phyloP scores from a whole-genome alignment of 441 rosid species.

The Populus hybrid region DNA sequence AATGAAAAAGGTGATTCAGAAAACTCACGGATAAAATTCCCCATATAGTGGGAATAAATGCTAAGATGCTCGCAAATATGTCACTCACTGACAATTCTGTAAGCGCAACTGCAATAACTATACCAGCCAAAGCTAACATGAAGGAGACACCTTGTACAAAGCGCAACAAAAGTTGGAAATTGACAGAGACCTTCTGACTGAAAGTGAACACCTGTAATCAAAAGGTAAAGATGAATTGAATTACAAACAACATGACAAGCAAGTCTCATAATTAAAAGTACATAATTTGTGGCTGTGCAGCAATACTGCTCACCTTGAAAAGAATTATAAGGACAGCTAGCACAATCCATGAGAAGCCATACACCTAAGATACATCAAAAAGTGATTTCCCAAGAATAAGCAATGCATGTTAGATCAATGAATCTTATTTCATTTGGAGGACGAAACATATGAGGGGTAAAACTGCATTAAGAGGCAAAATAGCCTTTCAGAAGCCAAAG shows the following conservation, averaged over 20 bases:
- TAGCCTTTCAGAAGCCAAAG: neutral
- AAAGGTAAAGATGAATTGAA: constrained; percentile 9
- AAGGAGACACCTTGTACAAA: constrained; percentile 87
- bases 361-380: constrained; percentile 47
- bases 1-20: neutral
- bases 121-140: constrained; percentile 75
- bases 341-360: constrained; percentile 87
- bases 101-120: constrained; percentile 56
- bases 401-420: too few relatives aligned
- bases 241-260: constrained; percentile 7
- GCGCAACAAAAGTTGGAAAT: constrained; percentile 89
- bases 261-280: neutral
- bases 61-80: constrained; percentile 78
- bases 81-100: constrained; percentile 54
- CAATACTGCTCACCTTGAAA: constrained; percentile 62
- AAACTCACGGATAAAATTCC: constrained; percentile 83
- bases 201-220: constrained; percentile 83
- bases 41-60: constrained; percentile 97
- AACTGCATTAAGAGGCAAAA: neutral
- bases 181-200: constrained; percentile 97
- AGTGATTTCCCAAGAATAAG: neutral
- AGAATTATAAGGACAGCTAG: constrained; percentile 64
- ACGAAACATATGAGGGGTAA: neutral
- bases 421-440: neutral
- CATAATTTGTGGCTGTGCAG: constrained; percentile 3